Base-by-base conservation (phyloP, 768 basidiomycete genomes). In the Amanita inopinata region DNA sequence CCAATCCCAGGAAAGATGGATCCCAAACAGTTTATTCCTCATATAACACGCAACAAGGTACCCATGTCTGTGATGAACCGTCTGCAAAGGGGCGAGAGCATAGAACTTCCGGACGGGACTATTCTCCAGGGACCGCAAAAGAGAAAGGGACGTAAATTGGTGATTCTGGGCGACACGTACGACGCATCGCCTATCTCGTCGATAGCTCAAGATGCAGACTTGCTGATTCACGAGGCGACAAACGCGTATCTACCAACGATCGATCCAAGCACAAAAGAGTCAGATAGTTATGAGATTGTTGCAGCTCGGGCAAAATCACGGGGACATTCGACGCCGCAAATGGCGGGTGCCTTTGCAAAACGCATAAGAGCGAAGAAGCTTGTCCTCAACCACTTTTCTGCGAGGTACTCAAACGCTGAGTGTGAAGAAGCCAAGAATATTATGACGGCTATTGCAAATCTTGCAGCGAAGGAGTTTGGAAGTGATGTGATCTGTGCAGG, bases 311-410 rank as follows among this genome's bases (percentile, higher is more conserved):
- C 87, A 5, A 81, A 68, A 56, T 79, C 77, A 2, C 73, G 87
- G 55, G 92, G 91, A 0, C 91, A 96, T 59, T 90, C 87, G 3
- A 96, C 91, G 9, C 89, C 91, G 1, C 85, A 88, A 53, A 85
- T 91, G 79, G 92, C 89, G 5, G 91, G 80, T 8, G 65, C 66
- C 9, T 93, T 93, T 55, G 91, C 84, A 3, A 76, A 70, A 55
- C 62, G 59, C 6, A 74, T 87, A 30, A 54, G 68, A 4, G 84
- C 88, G 18, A 64, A 61, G 46, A 69, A 61, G 43, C 66, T 94
- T 14, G 62, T 85, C 30, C 62, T 96, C 36, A 93, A 91, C 54
- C 90, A 94, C 58, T 87, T 94, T 56, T 89, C 87, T 38, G 63
- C 85, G 19, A 73, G 83, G 50, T 93, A 89, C 56, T 67, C 80